Percentiles rank a stretch among this genome's conserved stretches.
Conservation (phyloP, 441 rosid species). For the Adansonia grandidieri region DNA sequence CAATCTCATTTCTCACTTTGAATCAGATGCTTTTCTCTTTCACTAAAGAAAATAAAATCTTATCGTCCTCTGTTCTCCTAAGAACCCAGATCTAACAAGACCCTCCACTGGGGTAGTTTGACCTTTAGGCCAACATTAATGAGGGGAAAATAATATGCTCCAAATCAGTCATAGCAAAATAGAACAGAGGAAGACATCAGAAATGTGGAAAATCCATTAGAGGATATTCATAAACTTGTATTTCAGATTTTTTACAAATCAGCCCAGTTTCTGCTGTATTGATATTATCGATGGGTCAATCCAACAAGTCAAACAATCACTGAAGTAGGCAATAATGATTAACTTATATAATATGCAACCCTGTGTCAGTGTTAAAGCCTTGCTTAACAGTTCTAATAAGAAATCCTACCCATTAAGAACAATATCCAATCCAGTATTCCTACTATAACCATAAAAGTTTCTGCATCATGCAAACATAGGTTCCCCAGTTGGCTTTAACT, state of each 20-base stretch:
- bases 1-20: background rate
- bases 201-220: background rate
- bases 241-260: constrained; percentile 12
- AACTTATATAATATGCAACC: constrained; percentile 13
- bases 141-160: background rate
- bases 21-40: background rate
- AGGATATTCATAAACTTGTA: constrained; percentile 5
- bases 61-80: background rate
- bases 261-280: background rate
- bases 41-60: background rate
- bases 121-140: background rate
- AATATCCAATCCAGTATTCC: constrained; percentile 11
- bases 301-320: background rate
- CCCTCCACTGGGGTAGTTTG: background rate
- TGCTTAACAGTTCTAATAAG: background rate
- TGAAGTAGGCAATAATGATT: background rate
- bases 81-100: background rate
- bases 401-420: constrained; percentile 18
- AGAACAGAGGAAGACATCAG: constrained; percentile 10
- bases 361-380: background rate
- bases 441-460: background rate
- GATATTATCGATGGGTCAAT: constrained; percentile 4
- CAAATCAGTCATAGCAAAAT: background rate
- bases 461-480: background rate
- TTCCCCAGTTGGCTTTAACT: constrained; percentile 17